Evolutionary conservation across 495 filamentous ascomycete species (phyloP), one percentile per base, ranked within the genome.

Genomic region (Tuber microsphaerosporum): DNA sequence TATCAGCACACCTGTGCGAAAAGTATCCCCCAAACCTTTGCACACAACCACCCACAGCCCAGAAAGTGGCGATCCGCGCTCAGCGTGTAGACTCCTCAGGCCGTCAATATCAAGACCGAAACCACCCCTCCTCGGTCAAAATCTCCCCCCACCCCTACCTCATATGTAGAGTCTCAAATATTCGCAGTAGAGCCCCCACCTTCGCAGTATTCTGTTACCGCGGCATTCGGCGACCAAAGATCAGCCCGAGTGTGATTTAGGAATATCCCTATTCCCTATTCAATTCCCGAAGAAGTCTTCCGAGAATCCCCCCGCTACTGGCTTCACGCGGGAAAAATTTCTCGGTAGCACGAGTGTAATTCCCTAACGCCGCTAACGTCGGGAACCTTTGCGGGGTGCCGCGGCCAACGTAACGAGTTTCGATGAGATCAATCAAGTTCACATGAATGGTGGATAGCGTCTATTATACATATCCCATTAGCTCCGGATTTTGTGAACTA

Each of bases 341-440:
- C 14, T 41, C 56, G 37, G 69, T 79, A 73, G 34, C 22, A 26
- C 14, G 46, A 14, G 76, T 79, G 51, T 79, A 79, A 2, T 65
- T 69, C 19, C 70, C 70, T 45, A 79, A 37, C 22, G 46, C 31
- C 3, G 22, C 48, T 65, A 79, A 51, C 10, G 34, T 79, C 14
- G 34, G 46, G 46, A 79, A 79, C 70, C 34, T 71, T 9, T 48
- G 70, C 14, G 34, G 31, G 1, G 73, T 73, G 0, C 56, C 70
- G 39, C 39, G 43, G 0, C 65, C 51, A 1, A n/a, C 2, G 51
- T 61, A 61, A 42, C 37, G 45, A 2, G 69, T 19, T 16, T 79
- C 77, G 41, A 79, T 69, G 16, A 79, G 73, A n/a, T 79, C 77
- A 2, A 79, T 69, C 41, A 79, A 42, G n/a, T 79, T 79, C 2